Evolutionary conservation across 805 yeast genomes (phyloP).

Genomic region (Candida maris): DNA sequence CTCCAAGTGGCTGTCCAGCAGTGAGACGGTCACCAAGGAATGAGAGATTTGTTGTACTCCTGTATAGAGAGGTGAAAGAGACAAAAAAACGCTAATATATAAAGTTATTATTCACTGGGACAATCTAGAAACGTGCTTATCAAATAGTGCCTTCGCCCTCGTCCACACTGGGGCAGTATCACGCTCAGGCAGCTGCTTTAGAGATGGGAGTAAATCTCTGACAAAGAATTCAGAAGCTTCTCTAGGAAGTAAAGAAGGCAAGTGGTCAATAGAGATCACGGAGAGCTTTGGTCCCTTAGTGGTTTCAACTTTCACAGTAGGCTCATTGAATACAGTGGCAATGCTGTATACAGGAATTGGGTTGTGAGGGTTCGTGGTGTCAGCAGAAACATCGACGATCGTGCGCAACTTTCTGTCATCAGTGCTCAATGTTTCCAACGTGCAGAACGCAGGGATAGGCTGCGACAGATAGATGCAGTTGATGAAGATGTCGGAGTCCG

Average conservation of each 20-base stretch:
- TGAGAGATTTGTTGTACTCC: not conserved
- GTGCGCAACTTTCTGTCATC: slow-evolving; percentile 76
- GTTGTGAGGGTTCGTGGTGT: slow-evolving; percentile 96
- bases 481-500: slow-evolving; percentile 81
- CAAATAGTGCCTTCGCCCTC: slow-evolving; percentile 78
- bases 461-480: slow-evolving; percentile 93
- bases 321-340: slow-evolving; percentile 87
- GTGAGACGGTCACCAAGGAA: not conserved
- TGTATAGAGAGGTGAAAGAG: not conserved
- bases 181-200: slow-evolving; percentile 80
- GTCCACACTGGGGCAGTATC: slow-evolving; percentile 86
- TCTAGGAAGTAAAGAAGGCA: slow-evolving; percentile 93
- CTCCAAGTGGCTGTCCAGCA: too few species aligned
- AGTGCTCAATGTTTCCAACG: slow-evolving; percentile 60
- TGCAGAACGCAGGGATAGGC: slow-evolving; percentile 91
- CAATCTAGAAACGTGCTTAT: slow-evolving; percentile 73
- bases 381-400: slow-evolving; percentile 97
- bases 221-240: slow-evolving; percentile 94
- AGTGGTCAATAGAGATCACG: slow-evolving; percentile 92
- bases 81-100: not conserved
- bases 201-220: slow-evolving; percentile 81
- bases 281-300: slow-evolving; percentile 80
- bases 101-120: slow-evolving; percentile 1
- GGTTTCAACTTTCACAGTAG: slow-evolving; percentile 82
- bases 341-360: slow-evolving; percentile 92